These are phyloP conservation scores for Parathielavia hyrcaniae DNA, from an alignment of 495 filamentous ascomycete species.

Conservation along the genomic window DNA sequence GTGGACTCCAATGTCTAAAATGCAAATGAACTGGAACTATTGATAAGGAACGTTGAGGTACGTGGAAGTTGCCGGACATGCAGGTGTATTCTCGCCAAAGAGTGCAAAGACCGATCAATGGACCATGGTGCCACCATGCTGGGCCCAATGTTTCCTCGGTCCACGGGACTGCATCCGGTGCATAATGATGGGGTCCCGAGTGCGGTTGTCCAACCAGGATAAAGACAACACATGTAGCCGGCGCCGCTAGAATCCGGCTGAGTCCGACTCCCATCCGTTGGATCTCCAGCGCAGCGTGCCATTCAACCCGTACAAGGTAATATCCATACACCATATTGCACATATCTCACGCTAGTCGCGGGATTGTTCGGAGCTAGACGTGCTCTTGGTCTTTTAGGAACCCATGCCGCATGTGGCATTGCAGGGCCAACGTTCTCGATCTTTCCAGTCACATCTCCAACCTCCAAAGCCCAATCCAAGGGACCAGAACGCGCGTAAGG, in stretches of 20 bases:
- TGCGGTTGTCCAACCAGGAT: not conserved
- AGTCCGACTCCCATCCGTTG: not conserved
- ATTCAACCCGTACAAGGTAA: no score
- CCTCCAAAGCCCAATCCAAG: not conserved
- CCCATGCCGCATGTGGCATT: not conserved
- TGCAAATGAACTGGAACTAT: no score
- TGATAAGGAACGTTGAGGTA: no score
- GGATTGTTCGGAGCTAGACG: not conserved
- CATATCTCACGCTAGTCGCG: not conserved
- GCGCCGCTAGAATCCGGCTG: not conserved
- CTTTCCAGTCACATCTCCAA: not conserved
- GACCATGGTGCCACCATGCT: constrained; percentile 1
- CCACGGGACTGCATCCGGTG: constrained; percentile 6
- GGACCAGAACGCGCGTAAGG: not conserved
- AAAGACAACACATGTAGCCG: not conserved
- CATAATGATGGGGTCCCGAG: constrained; percentile 5
- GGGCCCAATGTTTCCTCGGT: not conserved
- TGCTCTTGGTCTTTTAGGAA: not conserved
- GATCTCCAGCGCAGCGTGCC: no score
- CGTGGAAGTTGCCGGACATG: no score
- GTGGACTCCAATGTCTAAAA: no score
- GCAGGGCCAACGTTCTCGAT: no score
- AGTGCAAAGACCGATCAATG: no score
- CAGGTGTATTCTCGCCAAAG: not conserved
- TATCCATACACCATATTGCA: no score